Percentiles rank a stretch among this genome's conserved stretches.
Conservation (phyloP, 805 yeast genomes). For the Cyberlindnera xylosilytica region DNA sequence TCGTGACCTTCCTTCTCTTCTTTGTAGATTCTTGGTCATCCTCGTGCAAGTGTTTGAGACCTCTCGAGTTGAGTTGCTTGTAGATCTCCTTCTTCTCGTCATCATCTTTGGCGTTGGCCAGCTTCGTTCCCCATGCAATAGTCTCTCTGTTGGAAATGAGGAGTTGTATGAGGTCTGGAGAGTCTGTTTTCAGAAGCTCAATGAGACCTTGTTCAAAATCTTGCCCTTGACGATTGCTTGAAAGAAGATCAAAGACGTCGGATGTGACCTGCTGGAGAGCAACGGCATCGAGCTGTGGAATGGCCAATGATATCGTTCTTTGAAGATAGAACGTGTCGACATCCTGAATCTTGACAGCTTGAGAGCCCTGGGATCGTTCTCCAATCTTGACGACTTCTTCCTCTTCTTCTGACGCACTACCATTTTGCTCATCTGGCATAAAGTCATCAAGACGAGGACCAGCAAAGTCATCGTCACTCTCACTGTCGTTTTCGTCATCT, state of each 20-base stretch:
- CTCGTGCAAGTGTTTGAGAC: conserved; percentile 39
- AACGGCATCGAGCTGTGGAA: conserved; percentile 36
- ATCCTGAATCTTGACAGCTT: conserved; percentile 32
- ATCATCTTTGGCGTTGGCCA: conserved; percentile 37
- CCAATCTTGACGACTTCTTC: conserved; percentile 23
- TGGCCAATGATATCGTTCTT: conserved; percentile 39
- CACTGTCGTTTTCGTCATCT: conserved; percentile 27
- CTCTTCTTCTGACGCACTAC: conserved; percentile 18
- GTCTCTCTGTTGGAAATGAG: conserved; percentile 49
- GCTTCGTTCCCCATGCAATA: conserved; percentile 52
- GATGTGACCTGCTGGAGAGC: conserved; percentile 38
- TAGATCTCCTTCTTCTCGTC: conserved; percentile 35
- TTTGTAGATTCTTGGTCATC: conserved; percentile 21
- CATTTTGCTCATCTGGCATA: conserved; percentile 22
- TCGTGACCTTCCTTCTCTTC: conserved; percentile 27
- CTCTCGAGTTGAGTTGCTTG: conserved; percentile 42
- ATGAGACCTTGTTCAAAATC: conserved; percentile 53
- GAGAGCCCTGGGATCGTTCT: conserved; percentile 8
- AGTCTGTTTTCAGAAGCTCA: conserved; percentile 49
- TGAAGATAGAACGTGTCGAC: conserved; percentile 54
- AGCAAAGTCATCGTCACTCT: conserved; percentile 32
- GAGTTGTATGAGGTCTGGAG: conserved; percentile 45
- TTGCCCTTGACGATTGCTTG: conserved; percentile 33
- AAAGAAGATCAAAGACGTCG: conserved; percentile 39
- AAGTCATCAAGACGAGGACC: conserved; percentile 31